Conservation (phyloP, 768 basidiomycete genomes). For the Pisolithus tinctorius region DNA sequence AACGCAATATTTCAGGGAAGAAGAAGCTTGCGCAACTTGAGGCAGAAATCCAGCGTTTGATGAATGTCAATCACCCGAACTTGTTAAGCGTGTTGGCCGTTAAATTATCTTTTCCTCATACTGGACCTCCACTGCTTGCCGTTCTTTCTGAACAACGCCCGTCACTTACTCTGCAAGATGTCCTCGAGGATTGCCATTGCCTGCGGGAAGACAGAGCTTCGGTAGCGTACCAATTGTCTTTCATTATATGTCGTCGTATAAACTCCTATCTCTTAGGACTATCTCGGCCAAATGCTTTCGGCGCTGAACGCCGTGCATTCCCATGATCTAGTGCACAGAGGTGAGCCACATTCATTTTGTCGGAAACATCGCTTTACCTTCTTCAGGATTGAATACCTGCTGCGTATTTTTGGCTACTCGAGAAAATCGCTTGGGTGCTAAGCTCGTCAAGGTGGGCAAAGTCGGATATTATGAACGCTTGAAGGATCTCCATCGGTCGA, state of each 20-base stretch:
- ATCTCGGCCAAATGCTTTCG: conserved; percentile 64
- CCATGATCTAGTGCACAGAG: conserved; percentile 62
- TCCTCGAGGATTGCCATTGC: conserved; percentile 71
- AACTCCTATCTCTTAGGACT: conserved; percentile 45
- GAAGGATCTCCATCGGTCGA: conserved; percentile 78
- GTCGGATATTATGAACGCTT: conserved; percentile 67
- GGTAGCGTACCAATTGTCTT: conserved; percentile 32
- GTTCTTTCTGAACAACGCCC: conserved; percentile 72
- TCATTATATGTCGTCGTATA: neutral
- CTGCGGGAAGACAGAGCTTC: conserved; percentile 66
- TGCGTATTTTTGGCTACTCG: conserved; percentile 55
- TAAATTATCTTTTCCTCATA: conserved; percentile 49
- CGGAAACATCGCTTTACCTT: neutral
- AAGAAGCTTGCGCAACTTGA: conserved; percentile 68
- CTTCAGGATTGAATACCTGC: conserved; percentile 47
- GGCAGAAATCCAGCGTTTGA: conserved; percentile 56
- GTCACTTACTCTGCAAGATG: conserved; percentile 57
- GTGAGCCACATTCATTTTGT: conserved; percentile 25
- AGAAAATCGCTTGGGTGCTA: conserved; percentile 46
- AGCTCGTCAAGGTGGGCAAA: conserved; percentile 68
- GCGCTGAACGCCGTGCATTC: conserved; percentile 65
- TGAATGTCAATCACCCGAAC: conserved; percentile 54
- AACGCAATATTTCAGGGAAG: conserved; percentile 32
- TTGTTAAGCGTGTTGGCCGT: conserved; percentile 63
- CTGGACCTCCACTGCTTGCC: conserved; percentile 47